Percentiles rank a stretch among this genome's conserved stretches.
phyloP scores from a whole-genome alignment of 495 filamentous ascomycete species.

The Neurospora sp. region DNA sequence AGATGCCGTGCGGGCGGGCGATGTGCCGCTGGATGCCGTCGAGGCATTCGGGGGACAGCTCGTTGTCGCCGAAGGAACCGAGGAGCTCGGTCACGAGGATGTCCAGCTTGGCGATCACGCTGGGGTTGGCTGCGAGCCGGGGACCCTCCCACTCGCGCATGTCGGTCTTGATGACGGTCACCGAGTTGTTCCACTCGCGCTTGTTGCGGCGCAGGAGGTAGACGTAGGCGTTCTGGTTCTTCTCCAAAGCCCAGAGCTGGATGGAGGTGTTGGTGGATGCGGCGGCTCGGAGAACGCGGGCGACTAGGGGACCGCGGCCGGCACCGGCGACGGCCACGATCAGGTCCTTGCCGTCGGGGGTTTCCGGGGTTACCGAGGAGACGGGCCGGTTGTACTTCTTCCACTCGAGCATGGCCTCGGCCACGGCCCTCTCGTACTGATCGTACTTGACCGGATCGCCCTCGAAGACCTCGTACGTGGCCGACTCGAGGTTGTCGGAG shows the following conservation, averaged over 20 bases:
- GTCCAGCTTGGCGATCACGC: conserved; percentile 56
- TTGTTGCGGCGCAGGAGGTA: conserved; percentile 80
- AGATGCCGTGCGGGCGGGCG: conserved; percentile 65
- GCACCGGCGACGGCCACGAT: conserved; percentile 89
- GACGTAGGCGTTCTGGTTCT: conserved; percentile 96
- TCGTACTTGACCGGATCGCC: conserved; percentile 97
- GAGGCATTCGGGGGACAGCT: conserved; percentile 66
- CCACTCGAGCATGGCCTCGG: conserved; percentile 76
- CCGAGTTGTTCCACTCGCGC: conserved; percentile 59
- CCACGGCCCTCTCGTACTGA: conserved; percentile 82
- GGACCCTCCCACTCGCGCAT: conserved; percentile 94
- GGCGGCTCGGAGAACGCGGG: conserved; percentile 71
- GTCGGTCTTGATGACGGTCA: conserved; percentile 85
- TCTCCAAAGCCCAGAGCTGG: conserved; percentile 86
- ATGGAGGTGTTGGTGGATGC: conserved; percentile 64
- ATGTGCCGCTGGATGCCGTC: conserved; percentile 70
- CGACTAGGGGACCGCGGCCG: conserved; percentile 83
- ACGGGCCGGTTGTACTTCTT: conserved; percentile 56
- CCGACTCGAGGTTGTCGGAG: conserved; percentile 90
- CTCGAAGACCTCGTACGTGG: conserved; percentile 98
- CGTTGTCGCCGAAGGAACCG: conserved; percentile 86
- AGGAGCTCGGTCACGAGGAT: conserved; percentile 91
- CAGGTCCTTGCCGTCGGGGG: conserved; percentile 47
- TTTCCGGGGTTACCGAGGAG: conserved; percentile 34
- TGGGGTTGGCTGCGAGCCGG: conserved; percentile 17